Evolutionary conservation across 352 stramenopile genomes (phyloP).

Genomic region (Elongisporangium prolatum): DNA sequence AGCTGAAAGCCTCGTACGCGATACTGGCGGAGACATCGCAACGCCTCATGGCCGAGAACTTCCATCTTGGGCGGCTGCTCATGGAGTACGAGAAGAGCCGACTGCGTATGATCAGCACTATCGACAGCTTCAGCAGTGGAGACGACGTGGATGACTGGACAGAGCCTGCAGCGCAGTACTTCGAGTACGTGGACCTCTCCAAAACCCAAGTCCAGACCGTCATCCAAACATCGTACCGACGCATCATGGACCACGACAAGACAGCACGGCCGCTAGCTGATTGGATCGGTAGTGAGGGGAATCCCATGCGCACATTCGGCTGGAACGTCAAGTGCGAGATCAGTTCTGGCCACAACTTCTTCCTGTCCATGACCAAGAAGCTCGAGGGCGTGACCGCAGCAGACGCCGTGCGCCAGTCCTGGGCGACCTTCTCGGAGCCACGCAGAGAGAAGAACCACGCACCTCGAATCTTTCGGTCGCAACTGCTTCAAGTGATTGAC

Average conservation of each 20-base stretch:
- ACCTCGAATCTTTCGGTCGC: background rate
- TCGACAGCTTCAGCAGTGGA: background rate
- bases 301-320: conserved; percentile 25
- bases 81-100: background rate
- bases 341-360: conserved; percentile 31
- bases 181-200: conserved; percentile 49
- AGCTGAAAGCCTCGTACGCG: background rate
- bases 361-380: conserved; percentile 38
- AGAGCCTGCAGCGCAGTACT: conserved; percentile 8
- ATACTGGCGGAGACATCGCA: background rate
- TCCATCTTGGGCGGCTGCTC: background rate
- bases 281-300: background rate
- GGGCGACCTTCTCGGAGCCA: background rate
- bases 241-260: conserved; percentile 49
- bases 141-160: background rate
- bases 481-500: conserved; percentile 35
- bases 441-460: too few species aligned
- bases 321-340: conserved; percentile 43
- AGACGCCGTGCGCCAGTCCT: background rate
- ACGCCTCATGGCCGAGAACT: background rate
- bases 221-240: conserved; percentile 49
- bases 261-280: conserved; percentile 18
- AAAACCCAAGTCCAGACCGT: conserved; percentile 40
- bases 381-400: background rate
- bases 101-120: background rate